These are phyloP conservation scores for Exutisphaerella laricina DNA, from an alignment of 2,329 filamentous ascomycete species.

Conservation along the genomic window DNA sequence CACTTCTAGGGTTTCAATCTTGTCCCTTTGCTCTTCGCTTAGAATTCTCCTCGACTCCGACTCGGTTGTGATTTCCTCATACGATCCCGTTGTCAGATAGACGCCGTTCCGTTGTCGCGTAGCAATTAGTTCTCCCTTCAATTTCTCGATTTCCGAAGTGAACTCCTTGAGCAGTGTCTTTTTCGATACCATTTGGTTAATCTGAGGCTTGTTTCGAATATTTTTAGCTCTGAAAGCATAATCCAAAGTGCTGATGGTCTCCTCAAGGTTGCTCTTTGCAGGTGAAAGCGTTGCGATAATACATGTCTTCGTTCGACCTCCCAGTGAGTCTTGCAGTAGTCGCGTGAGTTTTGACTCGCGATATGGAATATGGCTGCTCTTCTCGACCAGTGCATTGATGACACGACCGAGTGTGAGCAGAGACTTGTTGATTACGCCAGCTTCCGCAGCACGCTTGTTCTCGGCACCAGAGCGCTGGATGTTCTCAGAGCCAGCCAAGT, in stretches of 20 bases:
- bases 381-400: constrained; percentile 94
- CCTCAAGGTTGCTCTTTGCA: constrained; percentile 89
- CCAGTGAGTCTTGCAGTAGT: constrained; percentile 90
- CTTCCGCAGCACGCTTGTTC: constrained; percentile 94
- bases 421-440: constrained; percentile 97
- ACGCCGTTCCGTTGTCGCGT: constrained; percentile 92
- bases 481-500: constrained; percentile 95
- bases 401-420: constrained; percentile 89
- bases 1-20: constrained; percentile 84
- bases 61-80: constrained; percentile 84
- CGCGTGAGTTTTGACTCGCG: constrained; percentile 95
- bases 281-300: constrained; percentile 97
- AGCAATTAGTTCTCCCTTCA: constrained; percentile 89
- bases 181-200: constrained; percentile 88
- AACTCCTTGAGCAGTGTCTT: constrained; percentile 88
- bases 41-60: constrained; percentile 89
- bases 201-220: constrained; percentile 94
- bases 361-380: constrained; percentile 80
- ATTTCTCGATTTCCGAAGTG: constrained; percentile 83
- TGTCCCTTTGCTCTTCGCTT: constrained; percentile 84
- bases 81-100: constrained; percentile 81
- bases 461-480: constrained; percentile 95
- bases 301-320: constrained; percentile 93
- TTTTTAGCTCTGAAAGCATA: constrained; percentile 98
- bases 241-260: constrained; percentile 96